Evolutionary conservation across 176 grass and related monocot species (phyloP).

Genomic region (Aechmea fasciata): DNA sequence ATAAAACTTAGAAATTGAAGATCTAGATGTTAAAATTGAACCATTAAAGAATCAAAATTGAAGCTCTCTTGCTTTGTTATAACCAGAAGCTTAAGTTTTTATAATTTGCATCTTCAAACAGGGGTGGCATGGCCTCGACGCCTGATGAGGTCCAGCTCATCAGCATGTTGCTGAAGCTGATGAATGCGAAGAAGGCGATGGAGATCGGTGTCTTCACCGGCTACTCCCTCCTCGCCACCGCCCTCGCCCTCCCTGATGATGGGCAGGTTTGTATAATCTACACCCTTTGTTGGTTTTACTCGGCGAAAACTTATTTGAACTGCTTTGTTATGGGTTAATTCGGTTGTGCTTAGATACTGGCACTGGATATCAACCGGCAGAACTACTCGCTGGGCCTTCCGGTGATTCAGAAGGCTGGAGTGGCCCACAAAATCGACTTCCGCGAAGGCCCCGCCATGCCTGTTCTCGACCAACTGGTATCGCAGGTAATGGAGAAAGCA

Average conservation of each 20-base stretch:
- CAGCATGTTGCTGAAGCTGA: slow-evolving; percentile 54
- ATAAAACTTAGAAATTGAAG: no score
- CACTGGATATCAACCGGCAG: slow-evolving; percentile 31
- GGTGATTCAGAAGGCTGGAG: slow-evolving; percentile 31
- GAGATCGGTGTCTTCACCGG: slow-evolving; percentile 87
- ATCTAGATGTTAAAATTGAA: no score
- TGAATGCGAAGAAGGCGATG: slow-evolving; percentile 56
- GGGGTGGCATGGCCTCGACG: slow-evolving; percentile 34
- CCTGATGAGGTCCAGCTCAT: slow-evolving; percentile 48
- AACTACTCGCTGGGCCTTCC: slow-evolving; percentile 40
- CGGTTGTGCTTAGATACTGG: slow-evolving; percentile 22
- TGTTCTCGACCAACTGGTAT: slow-evolving; percentile 32
- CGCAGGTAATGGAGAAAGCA: background rate
- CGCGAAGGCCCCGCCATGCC: slow-evolving; percentile 30
- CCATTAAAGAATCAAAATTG: no score
- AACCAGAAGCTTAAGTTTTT: no score
- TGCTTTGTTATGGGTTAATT: background rate
- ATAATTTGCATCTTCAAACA: background rate
- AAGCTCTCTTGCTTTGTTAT: no score
- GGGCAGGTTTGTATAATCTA: slow-evolving; percentile 26
- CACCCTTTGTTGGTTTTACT: background rate
- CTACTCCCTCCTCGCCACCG: slow-evolving; percentile 61
- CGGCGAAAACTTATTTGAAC: background rate
- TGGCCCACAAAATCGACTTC: slow-evolving; percentile 62
- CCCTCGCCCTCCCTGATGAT: slow-evolving; percentile 63